Conservation (phyloP, 1,139 yeast species). For the Blastobotrys indianensis region DNA sequence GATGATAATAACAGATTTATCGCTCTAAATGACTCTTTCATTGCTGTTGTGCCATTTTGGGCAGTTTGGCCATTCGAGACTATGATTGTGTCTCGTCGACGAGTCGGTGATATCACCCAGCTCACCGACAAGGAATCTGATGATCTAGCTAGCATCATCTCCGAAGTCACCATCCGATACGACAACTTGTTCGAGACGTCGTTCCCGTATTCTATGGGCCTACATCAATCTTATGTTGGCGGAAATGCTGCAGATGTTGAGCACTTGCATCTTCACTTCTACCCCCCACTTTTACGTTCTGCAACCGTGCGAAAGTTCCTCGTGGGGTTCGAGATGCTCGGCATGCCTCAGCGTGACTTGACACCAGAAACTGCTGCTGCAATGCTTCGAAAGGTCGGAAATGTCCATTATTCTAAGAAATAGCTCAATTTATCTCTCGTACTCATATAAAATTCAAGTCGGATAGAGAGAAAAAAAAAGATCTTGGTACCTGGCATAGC, state of each 20-base stretch:
- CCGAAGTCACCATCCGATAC: constrained; percentile 55
- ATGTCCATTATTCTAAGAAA: no score
- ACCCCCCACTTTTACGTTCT: constrained; percentile 69
- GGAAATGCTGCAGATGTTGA: constrained; percentile 34
- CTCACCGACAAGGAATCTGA: constrained; percentile 45
- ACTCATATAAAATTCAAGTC: no score
- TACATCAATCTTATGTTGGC: constrained; percentile 47
- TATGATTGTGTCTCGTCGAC: constrained; percentile 51
- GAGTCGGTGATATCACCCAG: constrained; percentile 45
- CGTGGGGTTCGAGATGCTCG: constrained; percentile 74
- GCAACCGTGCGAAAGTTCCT: constrained; percentile 72
- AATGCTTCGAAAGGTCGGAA: constrained; percentile 19
- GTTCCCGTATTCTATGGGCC: constrained; percentile 78
- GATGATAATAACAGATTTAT: constrained; percentile 42
- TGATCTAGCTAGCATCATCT: constrained; percentile 55
- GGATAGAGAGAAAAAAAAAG: no score
- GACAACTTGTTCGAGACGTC: constrained; percentile 66
- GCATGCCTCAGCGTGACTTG: constrained; percentile 73
- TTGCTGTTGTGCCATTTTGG: constrained; percentile 78
- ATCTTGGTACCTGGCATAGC: not conserved
- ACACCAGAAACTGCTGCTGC: constrained; percentile 71
- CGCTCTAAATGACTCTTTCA: constrained; percentile 53
- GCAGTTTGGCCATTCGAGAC: constrained; percentile 82
- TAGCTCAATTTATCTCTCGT: no score
- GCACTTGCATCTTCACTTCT: constrained; percentile 75